Base-by-base conservation (phyloP, 768 basidiomycete genomes). In the Mycena sanguinolenta region DNA sequence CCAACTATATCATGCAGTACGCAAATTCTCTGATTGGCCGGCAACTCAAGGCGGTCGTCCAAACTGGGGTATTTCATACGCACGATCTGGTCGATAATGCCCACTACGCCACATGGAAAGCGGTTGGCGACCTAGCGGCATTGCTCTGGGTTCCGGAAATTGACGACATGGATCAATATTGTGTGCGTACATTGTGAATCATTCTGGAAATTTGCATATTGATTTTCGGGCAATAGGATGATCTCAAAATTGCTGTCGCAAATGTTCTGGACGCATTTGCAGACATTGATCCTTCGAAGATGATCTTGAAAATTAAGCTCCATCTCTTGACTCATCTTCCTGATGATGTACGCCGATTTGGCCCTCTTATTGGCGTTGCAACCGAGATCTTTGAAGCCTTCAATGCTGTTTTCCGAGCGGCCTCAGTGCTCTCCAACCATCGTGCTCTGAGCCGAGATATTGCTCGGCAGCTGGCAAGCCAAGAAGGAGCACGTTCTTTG, bases 261-360 rank as follows among this genome's bases (percentile, higher is more conserved):
- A 85, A 86, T 69, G 78, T 84, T 0, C 78, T 84, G 7, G 81
- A 85, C 58, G 61, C 77, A n/a, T 77, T 76, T 5, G 80, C 76
- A 0, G 19, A 59, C 2, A 63, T 84, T 14, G 79, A 84, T 58
- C 81, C 83, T 4, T 66, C 77, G 9, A 53, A 60, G 0, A 82
- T 82, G 58, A 49, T 74, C 39, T 82, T 82, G 39, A 39, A 39
- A 17, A 14, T 39, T 14, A 39, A 39, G 39, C 64, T 72, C 81
- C 83, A 83, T 49, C 52, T 82, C 1, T 76, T 84, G 4, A 27
- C 74, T 6, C 81, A 82, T 62, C 27, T 80, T 1, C 21, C 64
- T 0, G 58, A 77, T 2, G 78, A 84, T 67, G 76, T 82, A 12
- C 71, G 70, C 3, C 57, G 74, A 2, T 81, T 79, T 74, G 83